phyloP scores from a whole-genome alignment of 1,284 basidiomycete genomes.

The Blastosporella zonata region DNA sequence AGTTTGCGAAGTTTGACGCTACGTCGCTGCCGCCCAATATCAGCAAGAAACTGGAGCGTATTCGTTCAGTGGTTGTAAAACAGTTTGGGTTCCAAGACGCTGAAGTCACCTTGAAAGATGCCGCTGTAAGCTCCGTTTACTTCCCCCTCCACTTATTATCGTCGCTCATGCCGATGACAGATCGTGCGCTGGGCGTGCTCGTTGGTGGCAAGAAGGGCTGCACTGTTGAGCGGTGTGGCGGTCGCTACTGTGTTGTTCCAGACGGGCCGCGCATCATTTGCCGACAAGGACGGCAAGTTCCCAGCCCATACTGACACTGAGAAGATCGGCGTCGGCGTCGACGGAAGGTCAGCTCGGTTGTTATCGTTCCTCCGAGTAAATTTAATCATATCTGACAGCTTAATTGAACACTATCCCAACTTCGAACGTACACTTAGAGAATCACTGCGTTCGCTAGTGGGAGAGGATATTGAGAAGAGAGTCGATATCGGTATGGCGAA shows the following conservation, averaged over 20 bases:
- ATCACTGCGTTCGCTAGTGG: slow-evolving; percentile 75
- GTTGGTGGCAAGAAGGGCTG: slow-evolving; percentile 81
- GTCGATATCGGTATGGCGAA: slow-evolving; percentile 91
- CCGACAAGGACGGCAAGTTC: slow-evolving; percentile 38
- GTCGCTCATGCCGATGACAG: slow-evolving; percentile 22
- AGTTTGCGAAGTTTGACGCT: slow-evolving; percentile 34
- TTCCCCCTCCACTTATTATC: not conserved
- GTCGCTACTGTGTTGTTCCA: slow-evolving; percentile 86
- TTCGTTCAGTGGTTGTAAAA: slow-evolving; percentile 59
- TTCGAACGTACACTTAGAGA: slow-evolving; percentile 77
- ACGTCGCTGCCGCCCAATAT: slow-evolving; percentile 29
- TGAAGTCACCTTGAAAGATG: slow-evolving; percentile 62
- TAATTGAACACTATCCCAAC: slow-evolving; percentile 89
- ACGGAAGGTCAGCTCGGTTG: slow-evolving; percentile 67
- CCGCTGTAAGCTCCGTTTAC: slow-evolving; percentile 46
- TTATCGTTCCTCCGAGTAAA: not conserved
- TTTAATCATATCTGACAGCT: slow-evolving; percentile 39
- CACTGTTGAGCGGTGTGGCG: slow-evolving; percentile 81
- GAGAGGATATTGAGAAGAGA: slow-evolving; percentile 73
- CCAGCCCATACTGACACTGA: slow-evolving; percentile 39
- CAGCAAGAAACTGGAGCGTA: slow-evolving; percentile 42
- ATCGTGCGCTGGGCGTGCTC: slow-evolving; percentile 80
- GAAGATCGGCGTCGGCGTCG: slow-evolving; percentile 78
- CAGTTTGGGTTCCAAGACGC: slow-evolving; percentile 55
- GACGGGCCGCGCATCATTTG: slow-evolving; percentile 60